Percentiles rank a stretch among this genome's conserved stretches.
These are phyloP conservation scores for Phytophthora idaei DNA, from an alignment of 352 stramenopile species.

Conservation along the genomic window DNA sequence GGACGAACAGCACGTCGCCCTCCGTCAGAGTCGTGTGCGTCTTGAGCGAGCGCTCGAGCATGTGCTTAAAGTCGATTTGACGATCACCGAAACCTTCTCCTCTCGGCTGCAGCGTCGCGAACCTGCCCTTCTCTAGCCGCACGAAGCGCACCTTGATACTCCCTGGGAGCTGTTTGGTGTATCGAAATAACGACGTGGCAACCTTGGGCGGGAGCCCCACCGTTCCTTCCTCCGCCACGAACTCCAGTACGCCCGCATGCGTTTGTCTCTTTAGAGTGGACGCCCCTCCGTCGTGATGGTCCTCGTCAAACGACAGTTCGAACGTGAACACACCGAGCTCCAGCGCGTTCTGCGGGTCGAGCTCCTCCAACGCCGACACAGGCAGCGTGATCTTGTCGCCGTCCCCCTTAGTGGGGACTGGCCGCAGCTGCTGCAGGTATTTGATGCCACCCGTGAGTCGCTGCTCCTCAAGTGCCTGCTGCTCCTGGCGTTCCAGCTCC, in stretches of 20 bases:
- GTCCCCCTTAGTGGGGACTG: constrained; percentile 53
- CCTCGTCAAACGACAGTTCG: constrained; percentile 54
- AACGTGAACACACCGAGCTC: constrained; percentile 86
- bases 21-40: constrained; percentile 77
- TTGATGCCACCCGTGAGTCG: constrained; percentile 74
- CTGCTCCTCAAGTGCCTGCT: constrained; percentile 66
- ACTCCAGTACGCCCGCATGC: constrained; percentile 81
- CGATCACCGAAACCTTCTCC: constrained; percentile 74
- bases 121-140: constrained; percentile 72
- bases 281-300: neutral
- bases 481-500: constrained; percentile 56
- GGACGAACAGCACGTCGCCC: constrained; percentile 79
- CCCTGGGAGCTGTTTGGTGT: constrained; percentile 27
- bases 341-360: constrained; percentile 80
- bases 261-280: constrained; percentile 36
- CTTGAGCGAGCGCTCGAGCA: constrained; percentile 79
- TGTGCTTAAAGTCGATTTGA: constrained; percentile 82
- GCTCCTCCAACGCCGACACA: constrained; percentile 70
- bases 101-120: constrained; percentile 68
- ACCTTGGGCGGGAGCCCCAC: constrained; percentile 83
- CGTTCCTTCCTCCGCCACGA: constrained; percentile 76
- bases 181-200: constrained; percentile 65
- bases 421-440: constrained; percentile 55
- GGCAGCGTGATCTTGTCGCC: constrained; percentile 84
- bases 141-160: constrained; percentile 72